Percentiles rank a stretch among this genome's conserved stretches.
Evolutionary conservation across 257 asterid genomes (phyloP).

Genomic region (Forsythia viridissima): DNA sequence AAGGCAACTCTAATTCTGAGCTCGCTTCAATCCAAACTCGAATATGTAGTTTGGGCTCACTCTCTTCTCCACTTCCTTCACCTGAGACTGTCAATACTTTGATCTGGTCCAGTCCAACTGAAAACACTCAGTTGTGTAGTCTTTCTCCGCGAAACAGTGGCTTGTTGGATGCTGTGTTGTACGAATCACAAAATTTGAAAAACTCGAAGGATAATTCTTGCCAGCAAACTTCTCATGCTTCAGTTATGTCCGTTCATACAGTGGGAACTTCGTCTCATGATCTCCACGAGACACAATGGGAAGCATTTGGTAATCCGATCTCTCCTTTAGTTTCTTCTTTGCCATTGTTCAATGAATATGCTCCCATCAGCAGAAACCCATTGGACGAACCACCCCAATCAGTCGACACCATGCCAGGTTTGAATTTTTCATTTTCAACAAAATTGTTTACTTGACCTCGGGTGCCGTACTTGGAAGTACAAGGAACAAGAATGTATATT

Average conservation of each 20-base stretch:
- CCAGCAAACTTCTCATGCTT: conserved; percentile 30
- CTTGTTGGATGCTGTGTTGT: conserved; percentile 59
- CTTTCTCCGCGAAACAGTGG: conserved; percentile 61
- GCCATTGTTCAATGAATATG: conserved; percentile 49
- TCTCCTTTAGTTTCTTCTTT: conserved; percentile 55
- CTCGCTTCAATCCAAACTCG: conserved; percentile 85
- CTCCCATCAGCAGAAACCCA: conserved; percentile 45
- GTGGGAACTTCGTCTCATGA: conserved; percentile 39
- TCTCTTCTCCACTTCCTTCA: conserved; percentile 63
- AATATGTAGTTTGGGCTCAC: conserved; percentile 56
- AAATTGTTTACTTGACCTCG: no score
- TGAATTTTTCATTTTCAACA: no score
- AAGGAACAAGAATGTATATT: no score
- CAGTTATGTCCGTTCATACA: conserved; percentile 29
- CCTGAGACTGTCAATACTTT: conserved; percentile 57
- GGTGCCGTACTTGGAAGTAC: no score
- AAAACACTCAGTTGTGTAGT: conserved; percentile 36
- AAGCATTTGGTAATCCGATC: conserved; percentile 38
- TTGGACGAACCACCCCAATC: conserved; percentile 45
- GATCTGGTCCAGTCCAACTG: conserved; percentile 53
- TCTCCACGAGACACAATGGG: conserved; percentile 45
- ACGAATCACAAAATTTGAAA: conserved; percentile 48
- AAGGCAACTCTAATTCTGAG: conserved; percentile 67
- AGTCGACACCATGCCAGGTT: conserved; percentile 40
- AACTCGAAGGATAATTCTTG: conserved; percentile 29